Conservation (phyloP, 495 filamentous ascomycete genomes). For the Neurospora sp. region DNA sequence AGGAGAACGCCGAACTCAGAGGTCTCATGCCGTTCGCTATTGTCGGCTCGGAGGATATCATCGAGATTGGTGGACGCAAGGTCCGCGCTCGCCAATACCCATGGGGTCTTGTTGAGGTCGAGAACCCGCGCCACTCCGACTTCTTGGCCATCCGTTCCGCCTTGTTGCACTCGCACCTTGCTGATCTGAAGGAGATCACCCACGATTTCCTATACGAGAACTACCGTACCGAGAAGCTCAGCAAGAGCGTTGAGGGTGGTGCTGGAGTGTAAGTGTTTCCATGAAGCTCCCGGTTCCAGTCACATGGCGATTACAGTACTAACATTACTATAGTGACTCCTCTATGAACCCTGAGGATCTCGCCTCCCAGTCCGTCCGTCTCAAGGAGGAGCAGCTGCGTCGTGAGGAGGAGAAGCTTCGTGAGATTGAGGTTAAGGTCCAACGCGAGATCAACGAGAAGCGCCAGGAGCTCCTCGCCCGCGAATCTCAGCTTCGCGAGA, state of each 20-base stretch:
- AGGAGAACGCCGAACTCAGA: constrained; percentile 95
- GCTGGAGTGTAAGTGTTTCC: constrained; percentile 62
- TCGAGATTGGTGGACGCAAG: constrained; percentile 86
- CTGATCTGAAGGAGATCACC: constrained; percentile 97
- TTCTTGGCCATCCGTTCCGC: constrained; percentile 96
- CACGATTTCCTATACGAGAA: constrained; percentile 99
- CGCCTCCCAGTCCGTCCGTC: constrained; percentile 88
- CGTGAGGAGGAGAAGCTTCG: constrained; percentile 99
- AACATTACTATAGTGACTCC: constrained; percentile 47
- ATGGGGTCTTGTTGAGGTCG: constrained; percentile 97
- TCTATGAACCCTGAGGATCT: constrained; percentile 97
- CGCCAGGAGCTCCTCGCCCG: constrained; percentile 95
- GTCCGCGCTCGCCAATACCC: constrained; percentile 95
- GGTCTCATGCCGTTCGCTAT: constrained; percentile 98
- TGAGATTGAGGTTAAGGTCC: constrained; percentile 98
- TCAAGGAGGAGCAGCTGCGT: constrained; percentile 98
- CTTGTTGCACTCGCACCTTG: constrained; percentile 91
- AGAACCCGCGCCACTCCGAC: constrained; percentile 97
- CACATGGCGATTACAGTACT: constrained; percentile 11
- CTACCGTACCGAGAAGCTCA: constrained; percentile 99
- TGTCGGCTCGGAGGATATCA: constrained; percentile 88
- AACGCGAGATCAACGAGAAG: constrained; percentile 99
- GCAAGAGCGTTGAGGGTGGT: constrained; percentile 95
- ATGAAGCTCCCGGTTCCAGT: neutral
- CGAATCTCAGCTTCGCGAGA: constrained; percentile 96